Evolutionary conservation across 805 yeast genomes (phyloP), one percentile per base, ranked within the genome.

Genomic region (Candida peoriensis): DNA sequence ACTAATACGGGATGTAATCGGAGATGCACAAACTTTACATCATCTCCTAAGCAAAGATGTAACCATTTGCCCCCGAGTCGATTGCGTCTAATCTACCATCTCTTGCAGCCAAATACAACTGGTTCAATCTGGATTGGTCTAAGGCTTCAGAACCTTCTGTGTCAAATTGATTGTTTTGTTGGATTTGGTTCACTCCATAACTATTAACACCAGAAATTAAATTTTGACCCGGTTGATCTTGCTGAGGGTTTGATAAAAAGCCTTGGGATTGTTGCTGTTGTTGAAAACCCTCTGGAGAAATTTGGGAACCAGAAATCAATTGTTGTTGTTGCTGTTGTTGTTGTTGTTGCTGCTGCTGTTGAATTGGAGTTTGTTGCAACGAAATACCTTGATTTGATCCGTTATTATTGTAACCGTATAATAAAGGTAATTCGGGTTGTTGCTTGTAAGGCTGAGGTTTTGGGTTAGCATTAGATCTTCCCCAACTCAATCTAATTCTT

Each of bases 401-500:
- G 10, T 33, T 24, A 23, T 15, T 28, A 6, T 39, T 36, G 20
- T 43, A 43, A 2, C 56, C 57, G 24, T 53, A 50, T 13, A 53
- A 22, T 13, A 38, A 8, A 9, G 56, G 55, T 17, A 53, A 20
- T 19, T 50, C 53, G 7, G 29, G 48, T 28, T 50, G 57, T 12
- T 42, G 48, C 22, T 43, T 47, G 37, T 52, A 50, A 21, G 38
- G 42, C 20, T 39, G 45, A 9, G 42, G 41, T 20, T 43, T 41
- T 13, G 47, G 49, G 22, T 44, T 42, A 10, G 50, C 38, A 24
- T 46, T 50, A 4, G 83, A 74, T 46, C 87, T 72, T 20, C 96
- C 96, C 96, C 96, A 88, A 34, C 90, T 80, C 38, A 88, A 70
- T 48, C 95, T 69, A 32, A 88, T 78, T 42, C 90, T 71, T 38